A percentile compares a stretch with the other conserved stretches of the same genome.
These are phyloP conservation scores for Scenedesmus sp. DNA, from an alignment of 163 green algal species.

Conservation along the genomic window DNA sequence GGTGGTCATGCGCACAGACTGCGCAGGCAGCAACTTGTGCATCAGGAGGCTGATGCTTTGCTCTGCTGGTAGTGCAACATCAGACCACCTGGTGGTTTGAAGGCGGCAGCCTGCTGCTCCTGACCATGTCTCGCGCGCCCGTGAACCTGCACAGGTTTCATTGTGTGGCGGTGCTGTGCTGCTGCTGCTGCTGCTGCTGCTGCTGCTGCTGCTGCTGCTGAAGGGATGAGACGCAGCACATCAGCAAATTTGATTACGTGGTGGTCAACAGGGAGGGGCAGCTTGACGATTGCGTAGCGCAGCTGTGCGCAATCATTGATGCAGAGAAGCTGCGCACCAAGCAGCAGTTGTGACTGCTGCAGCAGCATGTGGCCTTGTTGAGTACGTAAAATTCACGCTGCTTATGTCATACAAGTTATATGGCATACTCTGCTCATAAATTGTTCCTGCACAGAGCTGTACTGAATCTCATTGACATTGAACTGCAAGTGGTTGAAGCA, in stretches of 20 bases:
- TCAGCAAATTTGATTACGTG: slow-evolving; percentile 70
- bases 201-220: neutral
- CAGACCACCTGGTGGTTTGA: too few species aligned
- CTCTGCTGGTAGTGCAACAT: too few species aligned
- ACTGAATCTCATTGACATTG: too few species aligned
- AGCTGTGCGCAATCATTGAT: slow-evolving; percentile 88
- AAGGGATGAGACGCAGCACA: slow-evolving; percentile 36
- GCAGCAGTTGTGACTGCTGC: neutral
- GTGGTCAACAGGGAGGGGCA: slow-evolving; percentile 90
- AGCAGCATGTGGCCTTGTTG: neutral
- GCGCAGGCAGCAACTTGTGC: too few species aligned
- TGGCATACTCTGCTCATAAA: neutral
- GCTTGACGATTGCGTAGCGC: slow-evolving; percentile 84
- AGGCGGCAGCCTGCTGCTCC: neutral
- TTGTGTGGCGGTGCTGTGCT: neutral
- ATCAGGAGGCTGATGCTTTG: too few species aligned
- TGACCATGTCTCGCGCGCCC: too few species aligned
- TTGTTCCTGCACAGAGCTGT: neutral
- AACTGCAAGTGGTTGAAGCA: too few species aligned
- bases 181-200: neutral
- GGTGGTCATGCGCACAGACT: too few species aligned
- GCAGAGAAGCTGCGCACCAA: slow-evolving; percentile 72
- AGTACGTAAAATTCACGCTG: neutral
- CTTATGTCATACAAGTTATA: neutral
- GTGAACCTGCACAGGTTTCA: too few species aligned